phyloP scores from a whole-genome alignment of 169 alveolate genomes.

The Cryptosporidium andersoni region DNA sequence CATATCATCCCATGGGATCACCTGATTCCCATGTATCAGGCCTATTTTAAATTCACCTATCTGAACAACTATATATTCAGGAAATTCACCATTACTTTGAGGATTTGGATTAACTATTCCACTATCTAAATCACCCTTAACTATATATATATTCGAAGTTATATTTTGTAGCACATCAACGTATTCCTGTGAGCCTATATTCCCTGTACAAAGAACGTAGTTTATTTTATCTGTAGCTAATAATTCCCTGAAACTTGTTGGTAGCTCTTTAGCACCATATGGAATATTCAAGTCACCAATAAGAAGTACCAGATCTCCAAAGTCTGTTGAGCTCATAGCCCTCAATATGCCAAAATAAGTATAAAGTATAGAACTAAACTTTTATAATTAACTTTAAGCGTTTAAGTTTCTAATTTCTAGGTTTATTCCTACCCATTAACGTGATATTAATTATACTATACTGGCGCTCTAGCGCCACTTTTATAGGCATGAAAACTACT shows the following conservation, averaged over 20 bases:
- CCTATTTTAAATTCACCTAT: conserved; percentile 92
- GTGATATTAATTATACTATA: too few species aligned
- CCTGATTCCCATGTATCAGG: conserved; percentile 93
- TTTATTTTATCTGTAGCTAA: conserved; percentile 86
- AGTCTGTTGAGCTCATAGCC: conserved; percentile 56
- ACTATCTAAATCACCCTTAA: conserved; percentile 91
- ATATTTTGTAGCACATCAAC: conserved; percentile 88
- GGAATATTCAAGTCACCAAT: conserved; percentile 93
- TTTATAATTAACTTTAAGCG: too few species aligned
- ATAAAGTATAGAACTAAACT: too few species aligned
- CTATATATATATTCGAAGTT: conserved; percentile 87
- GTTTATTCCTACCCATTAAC: too few species aligned
- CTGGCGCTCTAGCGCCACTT: too few species aligned
- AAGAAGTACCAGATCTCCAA: conserved; percentile 86
- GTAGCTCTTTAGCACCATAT: conserved; percentile 88
- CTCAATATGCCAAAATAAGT: too few species aligned
- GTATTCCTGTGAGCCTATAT: conserved; percentile 85
- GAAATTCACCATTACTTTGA: conserved; percentile 74
- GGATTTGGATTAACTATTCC: conserved; percentile 68
- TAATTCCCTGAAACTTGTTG: conserved; percentile 89
- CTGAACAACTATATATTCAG: conserved; percentile 87
- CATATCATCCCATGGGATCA: conserved; percentile 93
- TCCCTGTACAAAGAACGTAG: conserved; percentile 87
- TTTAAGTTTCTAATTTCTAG: too few species aligned
- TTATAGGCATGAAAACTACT: too few species aligned